Base-by-base conservation (phyloP, 176 grass and related monocot species). In the Secale cereale region DNA sequence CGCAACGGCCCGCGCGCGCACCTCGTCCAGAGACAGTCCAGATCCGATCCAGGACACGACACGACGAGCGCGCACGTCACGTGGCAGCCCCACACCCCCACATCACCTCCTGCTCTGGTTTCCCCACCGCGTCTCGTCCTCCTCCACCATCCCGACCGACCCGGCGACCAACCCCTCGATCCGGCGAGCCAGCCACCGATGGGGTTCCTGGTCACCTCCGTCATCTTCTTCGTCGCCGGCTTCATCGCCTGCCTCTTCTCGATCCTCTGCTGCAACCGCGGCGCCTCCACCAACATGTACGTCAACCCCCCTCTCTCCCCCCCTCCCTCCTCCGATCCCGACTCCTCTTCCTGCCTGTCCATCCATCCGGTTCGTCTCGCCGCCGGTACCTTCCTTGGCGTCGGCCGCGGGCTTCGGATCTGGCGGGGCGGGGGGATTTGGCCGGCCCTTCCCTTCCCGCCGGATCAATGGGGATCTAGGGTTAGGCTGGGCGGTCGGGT, bases 181-280 rank as follows among this genome's bases (percentile, higher is more conserved):
- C 60, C 50, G 68, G 37, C 74, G 40, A 83, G 46, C 37, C 69
- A 1, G 31, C 31, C 33, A 20, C 31, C 77, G 77, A 93, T 93
- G 91, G 88, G 85, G 11, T 93, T 93, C 88, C 82, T 59, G 91
- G 85, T 90, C 59, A 90, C 91, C 56, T 88, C 91, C 27, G 27
- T 79, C 82, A 87, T 90, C 81, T 93, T 93, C 82, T 67, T 90
- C 59, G 56, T 88, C 73, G 91, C 85, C 64, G 88, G 91, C 62
- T 35, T 90, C 85, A 73, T 65, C 66, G 85, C 82, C 48, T 87
- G 85, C 82, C 70, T 87, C 25, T 43, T 72, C 59, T 76, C 86
- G 71, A 85, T 86, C 78, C 72, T 93, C 85, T 93, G 85, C 91
- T 93, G 88, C 88, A 93, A 88, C 88, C 88, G 91, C 74, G 88